Evolutionary conservation across 2,329 filamentous ascomycete species (phyloP).

Genomic region (Xylariaceae sp.): DNA sequence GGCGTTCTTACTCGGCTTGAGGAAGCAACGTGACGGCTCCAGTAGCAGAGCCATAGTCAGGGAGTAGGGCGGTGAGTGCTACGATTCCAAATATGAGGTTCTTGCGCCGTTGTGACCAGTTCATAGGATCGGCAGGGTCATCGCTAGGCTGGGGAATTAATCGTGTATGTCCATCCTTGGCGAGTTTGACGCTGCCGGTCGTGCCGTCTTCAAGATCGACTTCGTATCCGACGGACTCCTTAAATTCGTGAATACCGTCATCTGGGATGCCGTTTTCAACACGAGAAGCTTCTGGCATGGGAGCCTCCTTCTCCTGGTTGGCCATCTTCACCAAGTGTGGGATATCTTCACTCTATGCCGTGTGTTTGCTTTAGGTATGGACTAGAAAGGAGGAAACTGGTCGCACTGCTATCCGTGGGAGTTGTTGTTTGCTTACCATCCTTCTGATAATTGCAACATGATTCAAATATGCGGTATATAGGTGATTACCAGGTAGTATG

Average conservation of each 20-base stretch:
- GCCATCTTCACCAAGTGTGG: not conserved
- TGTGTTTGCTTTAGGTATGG: not conserved
- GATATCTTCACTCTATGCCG: not conserved
- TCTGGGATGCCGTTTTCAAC: not conserved
- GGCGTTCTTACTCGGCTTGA: conserved; percentile 43
- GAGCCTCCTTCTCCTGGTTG: not conserved
- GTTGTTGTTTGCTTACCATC: too few relatives aligned
- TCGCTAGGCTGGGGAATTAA: conserved; percentile 58
- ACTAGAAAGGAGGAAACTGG: not conserved
- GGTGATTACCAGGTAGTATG: too few relatives aligned
- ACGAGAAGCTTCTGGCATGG: not conserved
- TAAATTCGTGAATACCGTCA: conserved; percentile 39
- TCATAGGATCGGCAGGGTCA: conserved; percentile 55
- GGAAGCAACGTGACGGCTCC: conserved; percentile 48
- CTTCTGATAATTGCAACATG: too few relatives aligned
- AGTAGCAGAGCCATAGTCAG: conserved; percentile 52
- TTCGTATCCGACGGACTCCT: conserved; percentile 43
- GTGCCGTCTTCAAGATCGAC: conserved; percentile 38
- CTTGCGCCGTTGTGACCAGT: conserved; percentile 55
- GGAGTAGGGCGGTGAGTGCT: conserved; percentile 48
- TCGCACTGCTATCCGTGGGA: too few relatives aligned
- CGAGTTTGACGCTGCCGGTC: conserved; percentile 37
- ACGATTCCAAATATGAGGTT: conserved; percentile 52
- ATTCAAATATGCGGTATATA: too few relatives aligned
- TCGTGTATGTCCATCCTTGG: conserved; percentile 47